Evolutionary conservation across 768 basidiomycete genomes (phyloP).

Genomic region (Strobilomyces dryophilus): DNA sequence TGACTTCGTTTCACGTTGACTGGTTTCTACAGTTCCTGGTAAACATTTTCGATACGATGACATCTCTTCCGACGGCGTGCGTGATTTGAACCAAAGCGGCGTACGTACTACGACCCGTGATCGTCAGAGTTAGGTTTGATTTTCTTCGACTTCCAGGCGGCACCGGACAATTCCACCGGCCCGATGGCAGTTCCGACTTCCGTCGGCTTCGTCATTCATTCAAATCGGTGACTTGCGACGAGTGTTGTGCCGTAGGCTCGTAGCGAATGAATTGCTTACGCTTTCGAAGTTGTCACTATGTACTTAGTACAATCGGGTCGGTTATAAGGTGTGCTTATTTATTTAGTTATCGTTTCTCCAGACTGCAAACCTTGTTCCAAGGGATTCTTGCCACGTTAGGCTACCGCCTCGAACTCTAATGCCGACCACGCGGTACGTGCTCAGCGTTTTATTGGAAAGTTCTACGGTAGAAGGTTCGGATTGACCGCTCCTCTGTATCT

Average conservation of each 20-base stretch:
- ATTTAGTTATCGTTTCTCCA: conserved; percentile 4
- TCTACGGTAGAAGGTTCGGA: background rate
- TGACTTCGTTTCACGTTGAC: conserved; percentile 7
- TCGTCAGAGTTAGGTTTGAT: background rate
- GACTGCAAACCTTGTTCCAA: conserved; percentile 21
- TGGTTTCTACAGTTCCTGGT: conserved; percentile 10
- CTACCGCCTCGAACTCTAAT: background rate
- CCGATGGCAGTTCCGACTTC: background rate
- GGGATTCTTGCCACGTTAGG: background rate
- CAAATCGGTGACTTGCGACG: conserved; percentile 11
- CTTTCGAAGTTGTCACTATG: too few relatives aligned
- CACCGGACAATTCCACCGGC: background rate
- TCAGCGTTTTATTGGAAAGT: background rate
- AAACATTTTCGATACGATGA: conserved; percentile 6
- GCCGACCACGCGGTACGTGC: conserved; percentile 11
- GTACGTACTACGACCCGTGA: background rate
- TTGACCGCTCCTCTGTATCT: conserved; percentile 4
- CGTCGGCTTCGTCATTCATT: conserved; percentile 2
- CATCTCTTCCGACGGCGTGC: background rate
- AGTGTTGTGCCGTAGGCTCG: conserved; percentile 11
- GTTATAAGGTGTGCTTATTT: conserved; percentile 23
- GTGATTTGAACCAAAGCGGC: background rate
- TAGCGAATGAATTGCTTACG: conserved; percentile 28
- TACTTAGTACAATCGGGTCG: conserved; percentile 16
- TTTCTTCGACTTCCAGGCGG: background rate